phyloP scores from a whole-genome alignment of 1,139 yeast species.

The Meyerozyma elateridarum region DNA sequence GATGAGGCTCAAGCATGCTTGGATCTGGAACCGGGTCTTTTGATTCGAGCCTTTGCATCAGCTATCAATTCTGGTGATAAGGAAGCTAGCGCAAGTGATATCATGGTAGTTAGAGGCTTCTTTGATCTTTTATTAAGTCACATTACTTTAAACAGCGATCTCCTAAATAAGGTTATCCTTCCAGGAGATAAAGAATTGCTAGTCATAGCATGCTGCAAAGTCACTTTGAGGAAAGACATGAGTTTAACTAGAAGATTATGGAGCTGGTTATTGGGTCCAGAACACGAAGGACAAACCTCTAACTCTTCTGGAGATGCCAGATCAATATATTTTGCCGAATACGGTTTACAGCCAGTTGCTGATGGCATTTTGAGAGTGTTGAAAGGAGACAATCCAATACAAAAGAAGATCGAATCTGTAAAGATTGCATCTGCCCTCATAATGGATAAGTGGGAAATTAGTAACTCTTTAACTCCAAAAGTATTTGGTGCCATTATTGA shows the following conservation, averaged over 20 bases:
- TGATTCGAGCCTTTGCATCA: slow-evolving; percentile 67
- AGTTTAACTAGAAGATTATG: slow-evolving; percentile 87
- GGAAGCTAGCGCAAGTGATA: slow-evolving; percentile 32
- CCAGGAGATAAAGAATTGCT: slow-evolving; percentile 53
- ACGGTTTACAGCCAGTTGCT: slow-evolving; percentile 49
- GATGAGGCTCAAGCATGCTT: slow-evolving; percentile 59
- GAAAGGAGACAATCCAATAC: slow-evolving; percentile 20
- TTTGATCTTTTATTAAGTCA: slow-evolving; percentile 72
- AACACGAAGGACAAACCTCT: slow-evolving; percentile 16
- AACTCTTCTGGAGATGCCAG: slow-evolving; percentile 19
- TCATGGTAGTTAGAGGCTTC: slow-evolving; percentile 83
- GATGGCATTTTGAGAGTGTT: slow-evolving; percentile 51
- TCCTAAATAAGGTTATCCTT: slow-evolving; percentile 45
- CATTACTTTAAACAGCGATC: slow-evolving; percentile 59
- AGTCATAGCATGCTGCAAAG: slow-evolving; percentile 57
- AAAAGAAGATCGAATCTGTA: slow-evolving; percentile 46
- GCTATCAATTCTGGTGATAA: slow-evolving; percentile 49
- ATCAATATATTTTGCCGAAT: slow-evolving; percentile 51
- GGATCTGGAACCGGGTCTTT: slow-evolving; percentile 72
- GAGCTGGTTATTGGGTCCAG: slow-evolving; percentile 89
- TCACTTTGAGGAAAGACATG: slow-evolving; percentile 83
- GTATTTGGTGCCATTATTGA: slow-evolving; percentile 62
- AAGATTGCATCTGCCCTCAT: slow-evolving; percentile 60
- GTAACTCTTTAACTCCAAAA: slow-evolving; percentile 63
- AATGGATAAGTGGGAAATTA: slow-evolving; percentile 93